A percentile compares a stretch with the other conserved stretches of the same genome.
Evolutionary conservation across 768 basidiomycete genomes (phyloP).

Genomic region (Boletus reticuloceps): DNA sequence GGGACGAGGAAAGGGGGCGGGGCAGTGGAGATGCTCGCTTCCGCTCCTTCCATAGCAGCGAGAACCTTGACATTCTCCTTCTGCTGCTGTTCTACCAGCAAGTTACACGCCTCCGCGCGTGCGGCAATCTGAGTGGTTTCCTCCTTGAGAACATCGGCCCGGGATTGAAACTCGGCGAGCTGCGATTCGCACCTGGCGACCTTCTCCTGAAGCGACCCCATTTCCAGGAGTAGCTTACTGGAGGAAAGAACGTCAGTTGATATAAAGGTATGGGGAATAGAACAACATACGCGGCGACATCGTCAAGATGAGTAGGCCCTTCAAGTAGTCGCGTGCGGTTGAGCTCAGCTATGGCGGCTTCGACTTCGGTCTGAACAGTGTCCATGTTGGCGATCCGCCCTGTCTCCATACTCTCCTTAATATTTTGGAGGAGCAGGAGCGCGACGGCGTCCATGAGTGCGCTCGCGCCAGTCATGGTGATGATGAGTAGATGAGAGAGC

Average conservation of each 20-base stretch:
- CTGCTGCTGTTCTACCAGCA: constrained; percentile 4
- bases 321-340: background rate
- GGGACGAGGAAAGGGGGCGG: background rate
- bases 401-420: constrained; percentile 10
- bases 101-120: constrained; percentile 3
- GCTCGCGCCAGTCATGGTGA: constrained; percentile 3
- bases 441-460: background rate
- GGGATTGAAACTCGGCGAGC: constrained; percentile 2
- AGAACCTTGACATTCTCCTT: constrained; percentile 1
- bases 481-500: constrained; percentile 4
- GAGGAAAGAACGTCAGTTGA: background rate
- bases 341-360: constrained; percentile 11
- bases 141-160: background rate
- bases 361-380: constrained; percentile 4
- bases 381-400: constrained; percentile 8
- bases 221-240: constrained; percentile 11
- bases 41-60: background rate
- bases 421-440: constrained; percentile 8
- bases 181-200: constrained; percentile 7
- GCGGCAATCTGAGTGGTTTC: constrained; percentile 3
- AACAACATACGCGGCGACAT: constrained; percentile 8
- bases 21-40: background rate
- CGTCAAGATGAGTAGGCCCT: background rate
- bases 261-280: background rate
- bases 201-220: constrained; percentile 1